phyloP scores from a whole-genome alignment of 208 protist genomes.

The Spongospora subterranea region DNA sequence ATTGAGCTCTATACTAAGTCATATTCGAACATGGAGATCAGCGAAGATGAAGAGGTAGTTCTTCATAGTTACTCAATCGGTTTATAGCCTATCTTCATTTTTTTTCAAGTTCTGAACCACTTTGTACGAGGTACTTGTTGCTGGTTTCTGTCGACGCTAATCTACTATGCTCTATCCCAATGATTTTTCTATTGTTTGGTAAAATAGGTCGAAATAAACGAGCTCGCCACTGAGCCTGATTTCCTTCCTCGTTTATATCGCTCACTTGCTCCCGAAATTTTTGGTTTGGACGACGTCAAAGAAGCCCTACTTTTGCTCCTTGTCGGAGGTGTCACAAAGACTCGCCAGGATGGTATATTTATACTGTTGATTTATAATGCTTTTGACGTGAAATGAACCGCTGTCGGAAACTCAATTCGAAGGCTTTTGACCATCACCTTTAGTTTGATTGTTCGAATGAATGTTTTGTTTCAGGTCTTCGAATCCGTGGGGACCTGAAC shows the following conservation, averaged over 20 bases:
- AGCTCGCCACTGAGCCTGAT: constrained; percentile 41
- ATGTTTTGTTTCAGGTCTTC: no score
- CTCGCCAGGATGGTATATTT: constrained; percentile 67
- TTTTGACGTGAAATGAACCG: neutral
- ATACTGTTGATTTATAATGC: neutral
- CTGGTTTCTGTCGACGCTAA: no score
- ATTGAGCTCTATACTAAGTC: neutral
- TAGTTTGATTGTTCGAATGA: constrained; percentile 61
- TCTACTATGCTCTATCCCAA: no score
- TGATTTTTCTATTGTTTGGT: no score
- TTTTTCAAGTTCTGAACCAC: neutral
- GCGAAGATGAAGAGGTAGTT: neutral
- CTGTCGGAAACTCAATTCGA: no score
- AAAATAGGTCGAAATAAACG: constrained; percentile 8
- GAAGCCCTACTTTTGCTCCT: constrained; percentile 84
- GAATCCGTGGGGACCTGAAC: constrained; percentile 79
- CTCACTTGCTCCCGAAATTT: constrained; percentile 87
- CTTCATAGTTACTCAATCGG: no score
- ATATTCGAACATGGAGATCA: neutral
- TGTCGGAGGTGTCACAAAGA: constrained; percentile 75
- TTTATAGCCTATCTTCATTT: no score
- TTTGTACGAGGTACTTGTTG: neutral
- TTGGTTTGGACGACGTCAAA: constrained; percentile 85
- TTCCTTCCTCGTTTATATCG: constrained; percentile 61
- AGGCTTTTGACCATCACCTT: no score